A percentile compares a stretch with the other conserved stretches of the same genome.
Conservation (phyloP, 495 filamentous ascomycete species). For the Niebla homalea region DNA sequence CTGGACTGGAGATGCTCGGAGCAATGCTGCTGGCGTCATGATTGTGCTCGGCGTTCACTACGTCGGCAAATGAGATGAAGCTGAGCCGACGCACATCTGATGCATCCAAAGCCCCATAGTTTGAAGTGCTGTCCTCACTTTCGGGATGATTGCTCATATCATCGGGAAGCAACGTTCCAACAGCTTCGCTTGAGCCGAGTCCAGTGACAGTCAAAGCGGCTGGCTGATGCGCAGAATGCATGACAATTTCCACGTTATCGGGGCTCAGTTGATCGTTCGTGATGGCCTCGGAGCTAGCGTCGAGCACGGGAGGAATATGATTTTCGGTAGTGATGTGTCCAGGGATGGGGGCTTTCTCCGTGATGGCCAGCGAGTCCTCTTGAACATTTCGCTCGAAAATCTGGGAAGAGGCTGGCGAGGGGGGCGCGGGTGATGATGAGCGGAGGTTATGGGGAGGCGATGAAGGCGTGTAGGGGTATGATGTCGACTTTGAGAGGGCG, state of each 20-base stretch:
- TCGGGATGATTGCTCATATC: conserved; percentile 41
- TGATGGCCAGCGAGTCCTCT: conserved; percentile 49
- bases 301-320: conserved; percentile 78
- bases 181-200: conserved; percentile 23
- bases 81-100: conserved; percentile 69
- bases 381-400: conserved; percentile 94
- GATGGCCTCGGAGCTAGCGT: conserved; percentile 79
- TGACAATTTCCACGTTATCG: conserved; percentile 80
- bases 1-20: conserved; percentile 30
- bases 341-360: conserved; percentile 64
- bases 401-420: conserved; percentile 59
- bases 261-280: conserved; percentile 64
- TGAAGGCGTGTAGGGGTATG: conserved; percentile 29
- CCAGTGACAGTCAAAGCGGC: conserved; percentile 50
- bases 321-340: conserved; percentile 84
- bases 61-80: conserved; percentile 91
- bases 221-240: conserved; percentile 66
- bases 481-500: conserved; percentile 28
- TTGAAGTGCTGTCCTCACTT: conserved; percentile 44
- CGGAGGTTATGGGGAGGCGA: conserved; percentile 38
- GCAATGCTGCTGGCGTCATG: conserved; percentile 34
- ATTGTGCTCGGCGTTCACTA: conserved; percentile 78
- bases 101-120: conserved; percentile 59
- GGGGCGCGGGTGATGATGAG: conserved; percentile 44
- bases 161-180: conserved; percentile 37